These are phyloP conservation scores for Entelexis sorbosivorans DNA, from an alignment of 1,139 yeast species.

Conservation along the genomic window DNA sequence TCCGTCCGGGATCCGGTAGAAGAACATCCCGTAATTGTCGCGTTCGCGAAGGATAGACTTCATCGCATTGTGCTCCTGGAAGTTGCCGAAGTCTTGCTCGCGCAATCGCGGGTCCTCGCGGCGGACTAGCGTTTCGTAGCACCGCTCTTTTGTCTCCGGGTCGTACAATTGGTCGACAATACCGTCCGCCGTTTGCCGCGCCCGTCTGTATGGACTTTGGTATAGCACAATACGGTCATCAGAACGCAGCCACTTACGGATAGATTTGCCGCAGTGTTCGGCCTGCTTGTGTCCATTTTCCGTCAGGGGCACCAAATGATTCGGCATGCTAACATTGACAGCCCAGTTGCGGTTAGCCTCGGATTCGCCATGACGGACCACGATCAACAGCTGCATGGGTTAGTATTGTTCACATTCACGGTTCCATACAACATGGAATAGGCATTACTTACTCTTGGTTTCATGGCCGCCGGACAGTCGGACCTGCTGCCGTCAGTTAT, in stretches of 20 bases:
- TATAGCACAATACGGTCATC: slow-evolving; percentile 44
- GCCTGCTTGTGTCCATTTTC: slow-evolving; percentile 54
- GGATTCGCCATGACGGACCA: slow-evolving; percentile 84
- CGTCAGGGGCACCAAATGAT: slow-evolving; percentile 67
- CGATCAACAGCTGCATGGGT: slow-evolving; percentile 39
- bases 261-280: slow-evolving; percentile 49
- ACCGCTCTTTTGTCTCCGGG: slow-evolving; percentile 30
- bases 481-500: background rate
- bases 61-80: slow-evolving; percentile 74
- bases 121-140: slow-evolving; percentile 30
- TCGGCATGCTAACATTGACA: slow-evolving; percentile 64
- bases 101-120: slow-evolving; percentile 82
- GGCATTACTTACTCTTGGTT: slow-evolving; percentile 20
- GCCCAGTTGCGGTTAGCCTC: slow-evolving; percentile 77
- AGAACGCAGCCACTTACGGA: slow-evolving; percentile 43
- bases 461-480: slow-evolving; percentile 10
- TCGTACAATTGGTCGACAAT: slow-evolving; percentile 47
- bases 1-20: slow-evolving; percentile 83
- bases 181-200: slow-evolving; percentile 69
- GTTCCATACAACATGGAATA: background rate
- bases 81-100: slow-evolving; percentile 91
- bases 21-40: slow-evolving; percentile 83
- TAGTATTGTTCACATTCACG: background rate
- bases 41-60: slow-evolving; percentile 67
- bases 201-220: slow-evolving; percentile 73